These are phyloP conservation scores for Amaranthus palmeri DNA, from an alignment of 148 eudicot genomes.

Conservation along the genomic window DNA sequence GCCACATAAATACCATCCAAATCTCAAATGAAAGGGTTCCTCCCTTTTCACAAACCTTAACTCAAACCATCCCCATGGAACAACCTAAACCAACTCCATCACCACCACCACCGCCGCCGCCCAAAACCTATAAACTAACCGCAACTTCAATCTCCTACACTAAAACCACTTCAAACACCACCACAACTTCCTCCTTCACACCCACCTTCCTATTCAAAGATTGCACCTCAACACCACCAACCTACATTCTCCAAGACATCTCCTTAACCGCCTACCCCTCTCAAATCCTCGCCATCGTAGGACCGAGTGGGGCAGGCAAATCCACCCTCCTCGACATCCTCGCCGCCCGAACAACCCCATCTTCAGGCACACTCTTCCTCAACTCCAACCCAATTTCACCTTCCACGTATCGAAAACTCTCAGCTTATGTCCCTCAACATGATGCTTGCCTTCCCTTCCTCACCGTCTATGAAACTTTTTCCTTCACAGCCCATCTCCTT, in stretches of 20 bases:
- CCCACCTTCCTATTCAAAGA: conserved; percentile 42
- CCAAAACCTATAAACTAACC: conserved; percentile 54
- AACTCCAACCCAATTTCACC: conserved; percentile 55
- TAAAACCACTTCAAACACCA: conserved; percentile 41
- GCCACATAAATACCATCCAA: background rate
- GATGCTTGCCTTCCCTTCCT: conserved; percentile 62
- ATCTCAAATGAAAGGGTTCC: background rate
- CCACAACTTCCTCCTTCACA: conserved; percentile 18
- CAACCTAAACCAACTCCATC: conserved; percentile 17
- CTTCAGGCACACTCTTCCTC: conserved; percentile 55
- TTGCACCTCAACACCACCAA: conserved; percentile 46
- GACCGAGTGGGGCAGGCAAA: conserved; percentile 93
- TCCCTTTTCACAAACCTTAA: background rate
- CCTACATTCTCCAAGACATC: conserved; percentile 60
- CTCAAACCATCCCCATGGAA: conserved; percentile 31
- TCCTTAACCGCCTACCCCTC: conserved; percentile 71
- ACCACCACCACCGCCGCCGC: conserved; percentile 29
- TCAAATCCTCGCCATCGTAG: conserved; percentile 78
- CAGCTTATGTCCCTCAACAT: conserved; percentile 87
- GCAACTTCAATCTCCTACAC: conserved; percentile 71
- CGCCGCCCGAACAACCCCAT: conserved; percentile 56
- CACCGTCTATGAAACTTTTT: conserved; percentile 69
- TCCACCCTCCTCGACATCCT: conserved; percentile 83
- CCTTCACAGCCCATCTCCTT: conserved; percentile 63
- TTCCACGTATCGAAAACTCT: conserved; percentile 53